Evolutionary conservation across 306 rosid species (phyloP).

Genomic region (Quercus agrifolia): DNA sequence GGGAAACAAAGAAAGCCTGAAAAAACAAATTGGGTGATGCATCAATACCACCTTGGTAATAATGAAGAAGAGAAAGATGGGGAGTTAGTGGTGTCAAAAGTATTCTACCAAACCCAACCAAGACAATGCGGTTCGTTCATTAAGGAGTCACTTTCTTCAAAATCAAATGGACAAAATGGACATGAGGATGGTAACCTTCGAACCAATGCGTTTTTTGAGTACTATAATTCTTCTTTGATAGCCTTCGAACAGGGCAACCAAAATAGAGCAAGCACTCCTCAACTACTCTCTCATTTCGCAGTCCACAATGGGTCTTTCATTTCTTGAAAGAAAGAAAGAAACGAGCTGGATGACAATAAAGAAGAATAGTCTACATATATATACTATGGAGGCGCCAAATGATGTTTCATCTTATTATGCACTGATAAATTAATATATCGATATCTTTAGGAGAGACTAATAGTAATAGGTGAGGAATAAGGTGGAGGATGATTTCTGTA

Average conservation of each 20-base stretch:
- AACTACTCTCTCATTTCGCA: slow-evolving; percentile 35
- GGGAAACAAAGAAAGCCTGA: slow-evolving; percentile 73
- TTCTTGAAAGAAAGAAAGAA: slow-evolving; percentile 20
- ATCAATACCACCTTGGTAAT: slow-evolving; percentile 59
- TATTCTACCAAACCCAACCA: slow-evolving; percentile 80
- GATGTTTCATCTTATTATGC: not conserved
- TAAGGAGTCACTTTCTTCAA: slow-evolving; percentile 45
- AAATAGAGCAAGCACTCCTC: slow-evolving; percentile 34
- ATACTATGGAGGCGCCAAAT: not conserved
- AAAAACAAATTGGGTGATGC: slow-evolving; percentile 86
- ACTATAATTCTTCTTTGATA: slow-evolving; percentile 41
- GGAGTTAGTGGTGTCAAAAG: slow-evolving; percentile 70
- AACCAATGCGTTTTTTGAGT: slow-evolving; percentile 33
- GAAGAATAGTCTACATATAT: not conserved
- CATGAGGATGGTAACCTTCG: slow-evolving; percentile 21
- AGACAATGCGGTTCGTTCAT: slow-evolving; percentile 58
- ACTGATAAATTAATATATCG: not conserved
- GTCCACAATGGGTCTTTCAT: slow-evolving; percentile 53
- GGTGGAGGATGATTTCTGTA: slow-evolving; percentile 36
- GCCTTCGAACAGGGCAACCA: slow-evolving; percentile 59
- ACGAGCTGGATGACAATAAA: not conserved
- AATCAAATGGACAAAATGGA: slow-evolving; percentile 28
- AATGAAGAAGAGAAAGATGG: slow-evolving; percentile 76
- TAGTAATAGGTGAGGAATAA: slow-evolving; percentile 21
- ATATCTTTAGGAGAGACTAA: slow-evolving; percentile 13